Conservation (phyloP, 106 monocot species). For the Triglochin maritima region DNA sequence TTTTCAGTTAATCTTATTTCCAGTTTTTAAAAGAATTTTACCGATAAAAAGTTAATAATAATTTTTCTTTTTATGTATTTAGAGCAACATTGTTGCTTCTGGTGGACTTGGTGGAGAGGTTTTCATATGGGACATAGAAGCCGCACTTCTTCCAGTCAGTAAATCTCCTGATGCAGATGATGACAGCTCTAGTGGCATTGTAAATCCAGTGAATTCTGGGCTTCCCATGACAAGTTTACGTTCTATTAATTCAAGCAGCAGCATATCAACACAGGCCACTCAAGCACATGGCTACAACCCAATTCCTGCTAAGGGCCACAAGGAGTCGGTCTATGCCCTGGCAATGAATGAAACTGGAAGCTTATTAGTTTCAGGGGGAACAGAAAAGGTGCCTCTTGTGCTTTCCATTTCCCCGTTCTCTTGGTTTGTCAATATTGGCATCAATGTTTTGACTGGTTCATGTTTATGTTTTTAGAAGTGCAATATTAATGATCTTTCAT, state of each 20-base stretch:
- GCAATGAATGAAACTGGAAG: slow-evolving; percentile 93
- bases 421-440: not conserved
- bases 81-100: slow-evolving; percentile 95
- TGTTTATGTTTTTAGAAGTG: too few species aligned
- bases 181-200: slow-evolving; percentile 50
- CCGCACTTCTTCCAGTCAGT: slow-evolving; percentile 52
- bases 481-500: not conserved
- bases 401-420: not conserved
- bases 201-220: slow-evolving; percentile 47
- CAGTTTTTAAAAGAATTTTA: too few species aligned
- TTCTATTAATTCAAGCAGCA: slow-evolving; percentile 44
- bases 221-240: slow-evolving; percentile 50
- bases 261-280: slow-evolving; percentile 29
- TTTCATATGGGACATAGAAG: slow-evolving; percentile 97
- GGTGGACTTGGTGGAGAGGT: slow-evolving; percentile 97
- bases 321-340: slow-evolving; percentile 96
- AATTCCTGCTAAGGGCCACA: slow-evolving; percentile 81
- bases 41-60: too few species aligned
- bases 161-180: slow-evolving; percentile 72
- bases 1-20: too few species aligned
- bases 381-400: slow-evolving; percentile 60
- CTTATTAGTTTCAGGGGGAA: slow-evolving; percentile 93
- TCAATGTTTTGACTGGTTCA: too few species aligned
- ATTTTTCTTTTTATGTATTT: not conserved
- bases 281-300: slow-evolving; percentile 68